Conservation (phyloP, 2,329 filamentous ascomycete genomes). For the Ophiostoma sp. region DNA sequence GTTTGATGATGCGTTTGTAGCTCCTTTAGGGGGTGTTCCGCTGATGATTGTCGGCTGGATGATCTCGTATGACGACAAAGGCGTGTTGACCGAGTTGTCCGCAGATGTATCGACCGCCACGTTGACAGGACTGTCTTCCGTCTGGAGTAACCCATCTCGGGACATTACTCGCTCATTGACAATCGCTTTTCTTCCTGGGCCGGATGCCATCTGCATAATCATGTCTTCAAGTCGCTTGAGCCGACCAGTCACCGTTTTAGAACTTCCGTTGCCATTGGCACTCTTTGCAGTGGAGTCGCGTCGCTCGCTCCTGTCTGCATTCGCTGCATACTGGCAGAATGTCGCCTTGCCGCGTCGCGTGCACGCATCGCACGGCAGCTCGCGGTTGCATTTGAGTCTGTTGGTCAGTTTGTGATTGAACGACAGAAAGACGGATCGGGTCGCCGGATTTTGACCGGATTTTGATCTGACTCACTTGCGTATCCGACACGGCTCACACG, state of each 20-base stretch:
- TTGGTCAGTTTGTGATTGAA: too few species aligned
- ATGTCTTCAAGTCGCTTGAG: slow-evolving; percentile 37
- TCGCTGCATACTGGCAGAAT: slow-evolving; percentile 37
- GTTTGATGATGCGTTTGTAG: not conserved
- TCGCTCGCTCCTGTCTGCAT: slow-evolving; percentile 33
- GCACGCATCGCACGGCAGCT: slow-evolving; percentile 38
- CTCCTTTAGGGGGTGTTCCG: not conserved
- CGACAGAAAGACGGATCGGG: not conserved
- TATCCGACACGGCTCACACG: slow-evolving; percentile 39
- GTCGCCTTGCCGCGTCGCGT: slow-evolving; percentile 32
- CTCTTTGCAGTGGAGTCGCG: not conserved
- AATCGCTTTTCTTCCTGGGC: not conserved
- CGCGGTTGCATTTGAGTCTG: slow-evolving; percentile 40
- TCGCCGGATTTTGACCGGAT: not conserved
- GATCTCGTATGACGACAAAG: not conserved
- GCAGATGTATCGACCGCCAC: not conserved
- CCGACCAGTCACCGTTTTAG: slow-evolving; percentile 28
- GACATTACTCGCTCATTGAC: not conserved
- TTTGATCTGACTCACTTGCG: slow-evolving; percentile 35
- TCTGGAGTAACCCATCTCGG: too few species aligned
- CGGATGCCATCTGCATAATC: slow-evolving; percentile 29
- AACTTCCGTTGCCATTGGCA: not conserved
- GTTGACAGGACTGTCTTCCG: not conserved
- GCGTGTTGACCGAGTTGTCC: not conserved
- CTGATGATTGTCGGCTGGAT: not conserved